Evolutionary conservation across 2,329 filamentous ascomycete species (phyloP).

Genomic region (Xylariaceae sp.): DNA sequence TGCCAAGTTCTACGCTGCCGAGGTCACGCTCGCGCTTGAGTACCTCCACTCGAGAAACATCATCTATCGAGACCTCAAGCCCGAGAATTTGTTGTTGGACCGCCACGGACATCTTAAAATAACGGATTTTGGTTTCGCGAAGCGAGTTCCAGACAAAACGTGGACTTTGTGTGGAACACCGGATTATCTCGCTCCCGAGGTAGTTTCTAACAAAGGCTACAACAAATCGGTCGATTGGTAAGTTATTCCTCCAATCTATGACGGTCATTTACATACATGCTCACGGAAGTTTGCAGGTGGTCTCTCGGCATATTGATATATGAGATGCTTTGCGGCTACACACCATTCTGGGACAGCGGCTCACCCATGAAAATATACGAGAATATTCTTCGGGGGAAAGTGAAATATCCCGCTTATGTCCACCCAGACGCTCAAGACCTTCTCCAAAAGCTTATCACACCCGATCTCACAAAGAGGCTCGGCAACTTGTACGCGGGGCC

Average conservation of each 20-base stretch:
- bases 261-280: no score
- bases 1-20: slow-evolving; percentile 97
- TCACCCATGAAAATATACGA: slow-evolving; percentile 99
- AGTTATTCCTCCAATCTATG: no score
- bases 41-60: slow-evolving; percentile 94
- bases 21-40: slow-evolving; percentile 91
- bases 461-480: slow-evolving; percentile 88
- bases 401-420: slow-evolving; percentile 96
- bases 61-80: slow-evolving; percentile 96
- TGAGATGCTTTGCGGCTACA: slow-evolving; percentile 99
- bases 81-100: slow-evolving; percentile 87
- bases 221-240: slow-evolving; percentile 99
- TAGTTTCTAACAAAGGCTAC: slow-evolving; percentile 98
- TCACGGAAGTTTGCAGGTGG: no score
- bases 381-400: slow-evolving; percentile 91
- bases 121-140: slow-evolving; percentile 97
- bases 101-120: slow-evolving; percentile 94
- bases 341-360: slow-evolving; percentile 97
- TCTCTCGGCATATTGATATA: slow-evolving; percentile 97
- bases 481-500: slow-evolving; percentile 91
- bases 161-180: slow-evolving; percentile 98
- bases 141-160: slow-evolving; percentile 96
- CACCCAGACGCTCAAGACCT: slow-evolving; percentile 92
- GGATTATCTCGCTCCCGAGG: slow-evolving; percentile 94
- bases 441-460: slow-evolving; percentile 86